Conservation (phyloP, 441 rosid species). For the Iberis amara region DNA sequence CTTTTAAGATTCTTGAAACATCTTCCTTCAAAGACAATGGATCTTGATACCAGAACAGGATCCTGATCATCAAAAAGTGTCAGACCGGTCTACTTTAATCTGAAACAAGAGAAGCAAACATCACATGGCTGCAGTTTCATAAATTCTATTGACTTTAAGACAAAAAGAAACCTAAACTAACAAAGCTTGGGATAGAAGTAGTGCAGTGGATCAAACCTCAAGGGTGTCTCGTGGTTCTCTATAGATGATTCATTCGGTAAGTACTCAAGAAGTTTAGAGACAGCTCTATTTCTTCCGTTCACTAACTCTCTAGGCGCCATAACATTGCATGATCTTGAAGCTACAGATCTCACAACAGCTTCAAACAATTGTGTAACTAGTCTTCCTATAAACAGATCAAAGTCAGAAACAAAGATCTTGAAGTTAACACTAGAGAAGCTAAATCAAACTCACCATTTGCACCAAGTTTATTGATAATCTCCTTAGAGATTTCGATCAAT, state of each 20-base stretch:
- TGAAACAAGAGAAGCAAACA: constrained; percentile 28
- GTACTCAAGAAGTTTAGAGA: constrained; percentile 41
- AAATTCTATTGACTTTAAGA: neutral
- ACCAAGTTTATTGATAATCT: constrained; percentile 38
- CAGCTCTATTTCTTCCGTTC: constrained; percentile 30
- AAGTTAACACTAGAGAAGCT: neutral
- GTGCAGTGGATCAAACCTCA: constrained; percentile 40
- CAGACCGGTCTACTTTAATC: constrained; percentile 28
- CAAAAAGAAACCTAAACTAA: neutral
- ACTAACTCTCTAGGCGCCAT: constrained; percentile 24
- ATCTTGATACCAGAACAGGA: constrained; percentile 66
- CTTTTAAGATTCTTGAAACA: constrained; percentile 52
- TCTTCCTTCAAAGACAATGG: constrained; percentile 51
- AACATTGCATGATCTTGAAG: constrained; percentile 39
- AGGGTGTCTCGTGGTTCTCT: constrained; percentile 39
- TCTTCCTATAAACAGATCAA: constrained; percentile 34
- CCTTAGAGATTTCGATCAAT: constrained; percentile 41
- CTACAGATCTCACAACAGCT: constrained; percentile 46
- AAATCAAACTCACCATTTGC: constrained; percentile 40
- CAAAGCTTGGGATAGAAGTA: too few species aligned
- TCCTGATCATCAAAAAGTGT: constrained; percentile 42
- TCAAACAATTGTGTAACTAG: constrained; percentile 34
- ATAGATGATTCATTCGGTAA: constrained; percentile 40
- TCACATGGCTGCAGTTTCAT: constrained; percentile 16
- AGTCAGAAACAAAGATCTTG: neutral